A percentile compares a stretch with the other conserved stretches of the same genome.
Evolutionary conservation across 306 rosid genomes (phyloP).

Genomic region (Lablab purpureus): DNA sequence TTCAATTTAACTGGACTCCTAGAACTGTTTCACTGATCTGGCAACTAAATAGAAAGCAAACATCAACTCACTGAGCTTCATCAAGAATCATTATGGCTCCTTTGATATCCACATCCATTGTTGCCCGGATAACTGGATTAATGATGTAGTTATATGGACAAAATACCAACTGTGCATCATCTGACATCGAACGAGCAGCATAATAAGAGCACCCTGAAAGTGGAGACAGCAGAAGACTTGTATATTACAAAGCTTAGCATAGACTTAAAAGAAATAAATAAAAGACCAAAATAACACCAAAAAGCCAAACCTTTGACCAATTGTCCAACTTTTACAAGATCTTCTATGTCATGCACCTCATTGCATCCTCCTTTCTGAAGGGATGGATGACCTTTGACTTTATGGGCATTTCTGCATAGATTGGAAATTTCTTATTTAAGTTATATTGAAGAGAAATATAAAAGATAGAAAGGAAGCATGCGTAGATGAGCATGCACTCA

Average conservation of each 20-base stretch:
- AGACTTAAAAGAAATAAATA: constrained; percentile 1
- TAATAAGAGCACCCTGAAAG: constrained; percentile 91
- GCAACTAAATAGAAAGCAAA: constrained; percentile 23
- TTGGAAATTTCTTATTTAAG: constrained; percentile 23
- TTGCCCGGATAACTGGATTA: constrained; percentile 92
- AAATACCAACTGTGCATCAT: constrained; percentile 84
- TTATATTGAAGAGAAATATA: constrained; percentile 22
- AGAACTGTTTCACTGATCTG: constrained; percentile 26
- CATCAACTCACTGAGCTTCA: constrained; percentile 87
- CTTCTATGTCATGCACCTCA: constrained; percentile 93
- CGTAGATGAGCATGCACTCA: constrained; percentile 25
- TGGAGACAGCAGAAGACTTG: constrained; percentile 28
- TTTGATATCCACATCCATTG: constrained; percentile 91
- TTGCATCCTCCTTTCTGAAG: constrained; percentile 93
- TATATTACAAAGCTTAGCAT: constrained; percentile 11
- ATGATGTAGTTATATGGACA: constrained; percentile 91
- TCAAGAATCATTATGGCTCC: constrained; percentile 85
- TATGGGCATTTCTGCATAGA: constrained; percentile 67
- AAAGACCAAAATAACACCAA: constrained; percentile 15
- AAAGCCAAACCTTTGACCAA: constrained; percentile 69
- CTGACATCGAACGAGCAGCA: constrained; percentile 91
- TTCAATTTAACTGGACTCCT: constrained; percentile 13
- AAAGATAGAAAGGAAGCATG: constrained; percentile 19
- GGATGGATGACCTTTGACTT: constrained; percentile 85
- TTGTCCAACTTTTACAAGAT: constrained; percentile 86